Evolutionary conservation across 2,329 filamentous ascomycete genomes (phyloP), one percentile per base, ranked within the genome.

Genomic region (Aspergillus nomiae): DNA sequence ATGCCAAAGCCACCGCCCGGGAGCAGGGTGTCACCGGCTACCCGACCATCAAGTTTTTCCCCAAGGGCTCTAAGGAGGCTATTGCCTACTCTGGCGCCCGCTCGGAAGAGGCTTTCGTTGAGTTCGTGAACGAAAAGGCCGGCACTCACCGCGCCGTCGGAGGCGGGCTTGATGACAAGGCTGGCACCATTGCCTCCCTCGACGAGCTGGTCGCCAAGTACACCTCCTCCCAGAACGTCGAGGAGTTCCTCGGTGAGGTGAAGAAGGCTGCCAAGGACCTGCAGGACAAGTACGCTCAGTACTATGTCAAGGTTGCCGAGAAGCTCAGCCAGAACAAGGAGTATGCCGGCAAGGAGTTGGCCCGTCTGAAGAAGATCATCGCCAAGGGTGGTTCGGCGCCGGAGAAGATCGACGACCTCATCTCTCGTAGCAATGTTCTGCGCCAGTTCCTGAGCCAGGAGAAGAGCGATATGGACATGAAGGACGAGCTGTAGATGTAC

Each of bases 11-110:
- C 51, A 88, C 89, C 56, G 90, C 93, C 58, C 80, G 87, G 75
- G 88, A 89, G 58, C 89, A 95, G 76, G 92, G 89, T 65, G 87
- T 99, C 70, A 86, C 86, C 60, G 92, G 90, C 41, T 99, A 96
- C 85, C 95, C 95, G 56, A 99, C 95, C 66, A 97, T 99, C 84
- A 97, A 97, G 84, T 99, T 90, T 87, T 99, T 97, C 87, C 87
- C 92, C 70, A 91, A 90, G 78, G 94, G 93, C 71, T 91, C 89
- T 75, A 91, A 86, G 67, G 88, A 90, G 74, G 79, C 88, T 53
- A 85, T 89, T 71, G 76, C 83, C 53, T 99, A 97, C 85, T 81
- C 84, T 59, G 90, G 91, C 65, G 91, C 86, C 65, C 94, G 95
- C 69, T 83, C 84, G 56, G 92, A 97, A 83, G 83, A 86, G 54